Evolutionary conservation across 805 yeast species (phyloP), one percentile per base, ranked within the genome.

Genomic region (Ascoidea asiatica): DNA sequence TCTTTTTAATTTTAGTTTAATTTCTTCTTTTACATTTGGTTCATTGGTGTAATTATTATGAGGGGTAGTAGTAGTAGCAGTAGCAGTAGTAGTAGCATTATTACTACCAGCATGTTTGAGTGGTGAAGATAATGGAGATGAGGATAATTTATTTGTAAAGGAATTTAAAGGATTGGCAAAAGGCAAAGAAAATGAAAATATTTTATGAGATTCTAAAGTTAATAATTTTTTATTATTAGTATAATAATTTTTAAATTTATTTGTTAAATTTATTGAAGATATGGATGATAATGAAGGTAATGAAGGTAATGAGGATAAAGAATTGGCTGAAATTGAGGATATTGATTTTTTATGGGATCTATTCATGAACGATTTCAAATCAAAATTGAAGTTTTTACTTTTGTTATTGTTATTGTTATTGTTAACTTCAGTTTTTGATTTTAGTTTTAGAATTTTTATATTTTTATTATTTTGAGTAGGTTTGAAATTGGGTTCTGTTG

Each of bases 151-250:
- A 46, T 52, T 59, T 38, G 56, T 42, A 33, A 60, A 58, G 29
- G 51, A 56, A 19, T 53, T 56, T 37, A 67, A 43, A 39, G 64
- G 66, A 19, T 72, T 70, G 6, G 77, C 78, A 53, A 78, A 74
- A 4, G 84, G 84, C 43, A 79, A 63, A 18, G 80, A 70, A 50
- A 79, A 77, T 37, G 74, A 65, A 48, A 75, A 75, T 41, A 74
- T 69, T 52, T 67, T 69, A 43, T 64, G 67, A 17, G 29, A 19
- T 19, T 40, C 36, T 8, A n/a, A n/a, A n/a, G n/a, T n/a, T n/a
- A n/a, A n/a, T n/a, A n/a, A n/a, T n/a, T n/a, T n/a, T 8, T 21
- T 19, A 7, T 15, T 20, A 15, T 19, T 42, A 21, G 17, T 15
- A 17, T 21, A n/a, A 18, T 11, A 13, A n/a, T 7, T 8, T 21